Evolutionary conservation across 2,329 filamentous ascomycete genomes (phyloP), one percentile per base, ranked within the genome.

Genomic region (Aspergillus sp.): DNA sequence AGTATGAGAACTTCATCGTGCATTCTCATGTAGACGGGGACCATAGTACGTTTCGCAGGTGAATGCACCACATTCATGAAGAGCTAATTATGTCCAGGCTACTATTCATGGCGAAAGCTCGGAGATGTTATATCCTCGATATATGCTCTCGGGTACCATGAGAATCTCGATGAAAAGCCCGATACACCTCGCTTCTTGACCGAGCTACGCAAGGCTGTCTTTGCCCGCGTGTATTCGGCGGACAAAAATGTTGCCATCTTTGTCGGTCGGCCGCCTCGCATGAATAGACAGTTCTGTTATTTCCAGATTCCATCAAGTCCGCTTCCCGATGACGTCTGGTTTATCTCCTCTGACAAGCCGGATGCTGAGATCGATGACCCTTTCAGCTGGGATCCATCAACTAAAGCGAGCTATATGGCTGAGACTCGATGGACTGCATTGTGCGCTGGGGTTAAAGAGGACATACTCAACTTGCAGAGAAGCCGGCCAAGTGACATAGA

Each of bases 191-290:
- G 58, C 0, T 81, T 79, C n/a, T 61, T 82, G 0, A 65, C 68
- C 4, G 70, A 78, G 19, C 60, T 82, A 4, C 72, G 79, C 6
- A 73, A 75, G 56, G 67, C 71, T 0, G 73, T 74, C 0, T 80
- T 81, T 60, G 77, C 76, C 2, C 70, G 76, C 2, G 72, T 75
- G 4, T 82, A 80, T 62, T 78, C 79, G 0, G 76, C 76, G 0
- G 81, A 82, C 63, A 82, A 81, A 62, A 81, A 79, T 21, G 69
- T 82, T 8, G 76, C 79, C 0, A 77, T 82, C 3, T 82, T 82
- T 50, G 73, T 82, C 13, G 80, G 81, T 5, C 75, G 81, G 1
- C 80, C 81, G 1, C 79, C 80, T 2, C 73, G 80, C 4, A 77
- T 82, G 55, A 72, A 71, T 25, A 72, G 74, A 32, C 72, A 72